phyloP scores from a whole-genome alignment of 352 stramenopile species.

The Stephanocyclus meneghinianus region DNA sequence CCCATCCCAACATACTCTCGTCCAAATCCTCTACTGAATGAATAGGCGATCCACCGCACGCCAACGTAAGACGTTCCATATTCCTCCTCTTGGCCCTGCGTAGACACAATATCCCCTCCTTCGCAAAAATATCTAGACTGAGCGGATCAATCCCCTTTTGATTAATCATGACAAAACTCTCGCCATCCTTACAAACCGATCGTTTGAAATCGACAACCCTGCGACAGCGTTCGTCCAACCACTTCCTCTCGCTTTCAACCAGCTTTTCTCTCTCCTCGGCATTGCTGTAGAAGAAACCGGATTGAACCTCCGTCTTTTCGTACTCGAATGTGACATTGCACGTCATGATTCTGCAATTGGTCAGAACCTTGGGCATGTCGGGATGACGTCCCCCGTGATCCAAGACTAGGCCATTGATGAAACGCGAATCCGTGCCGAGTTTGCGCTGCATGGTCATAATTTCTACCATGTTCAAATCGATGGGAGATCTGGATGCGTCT shows the following conservation, averaged over 20 bases:
- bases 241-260: conserved; percentile 81
- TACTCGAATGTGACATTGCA: conserved; percentile 99
- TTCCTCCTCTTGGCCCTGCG: conserved; percentile 98
- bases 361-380: conserved; percentile 96
- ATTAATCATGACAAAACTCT: conserved; percentile 99
- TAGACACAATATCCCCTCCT: conserved; percentile 98
- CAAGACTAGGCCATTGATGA: conserved; percentile 94
- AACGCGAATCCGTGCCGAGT: conserved; percentile 88
- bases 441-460: conserved; percentile 99
- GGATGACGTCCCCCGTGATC: conserved; percentile 98
- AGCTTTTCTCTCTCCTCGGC: conserved; percentile 98
- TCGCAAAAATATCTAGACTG: conserved; percentile 98
- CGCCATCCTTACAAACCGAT: conserved; percentile 94
- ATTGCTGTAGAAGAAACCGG: conserved; percentile 97
- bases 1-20: conserved; percentile 92
- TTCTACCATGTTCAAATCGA: conserved; percentile 99
- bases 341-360: conserved; percentile 98
- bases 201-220: conserved; percentile 99
- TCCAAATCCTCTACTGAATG: conserved; percentile 98
- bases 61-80: conserved; percentile 99
- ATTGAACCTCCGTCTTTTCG: conserved; percentile 99
- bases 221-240: conserved; percentile 84
- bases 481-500: conserved; percentile 63
- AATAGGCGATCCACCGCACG: conserved; percentile 94
- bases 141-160: conserved; percentile 99